A percentile compares a stretch with the other conserved stretches of the same genome.
Evolutionary conservation across 352 stramenopile genomes (phyloP).

Genomic region (Phytophthora capsici): DNA sequence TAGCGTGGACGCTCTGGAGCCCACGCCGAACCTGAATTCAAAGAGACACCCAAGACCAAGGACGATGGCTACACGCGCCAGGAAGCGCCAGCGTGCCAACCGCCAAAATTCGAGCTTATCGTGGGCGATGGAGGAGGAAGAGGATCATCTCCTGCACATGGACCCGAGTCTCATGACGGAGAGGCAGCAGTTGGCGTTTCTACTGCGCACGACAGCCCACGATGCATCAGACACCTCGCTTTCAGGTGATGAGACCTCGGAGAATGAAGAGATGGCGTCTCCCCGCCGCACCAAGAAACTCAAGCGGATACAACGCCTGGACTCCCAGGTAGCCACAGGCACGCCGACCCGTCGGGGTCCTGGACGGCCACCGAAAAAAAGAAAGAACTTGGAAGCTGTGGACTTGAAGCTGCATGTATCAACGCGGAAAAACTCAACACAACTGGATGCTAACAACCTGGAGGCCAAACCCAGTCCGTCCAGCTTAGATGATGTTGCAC

Average conservation of each 20-base stretch:
- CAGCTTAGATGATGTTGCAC: slow-evolving; percentile 55
- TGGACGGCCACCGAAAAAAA: slow-evolving; percentile 34
- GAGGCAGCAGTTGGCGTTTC: slow-evolving; percentile 79
- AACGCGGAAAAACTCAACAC: slow-evolving; percentile 2
- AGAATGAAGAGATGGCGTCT: slow-evolving; percentile 25
- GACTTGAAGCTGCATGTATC: slow-evolving; percentile 15
- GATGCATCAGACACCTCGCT: slow-evolving; percentile 43
- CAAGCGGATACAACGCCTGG: slow-evolving; percentile 11
- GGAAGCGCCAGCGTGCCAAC: slow-evolving; percentile 27
- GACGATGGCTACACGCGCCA: slow-evolving; percentile 26
- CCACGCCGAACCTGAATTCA: slow-evolving; percentile 8
- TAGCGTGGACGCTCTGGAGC: slow-evolving; percentile 13
- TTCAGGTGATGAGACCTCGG: slow-evolving; percentile 38
- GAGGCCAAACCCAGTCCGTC: slow-evolving; percentile 45
- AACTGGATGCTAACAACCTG: background rate
- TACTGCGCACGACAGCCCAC: slow-evolving; percentile 71
- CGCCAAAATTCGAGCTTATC: slow-evolving; percentile 1
- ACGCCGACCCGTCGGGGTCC: slow-evolving; percentile 22
- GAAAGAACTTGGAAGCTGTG: slow-evolving; percentile 20
- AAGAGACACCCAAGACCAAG: slow-evolving; percentile 11
- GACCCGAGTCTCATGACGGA: slow-evolving; percentile 83
- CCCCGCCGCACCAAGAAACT: slow-evolving; percentile 23
- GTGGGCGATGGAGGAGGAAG: slow-evolving; percentile 23
- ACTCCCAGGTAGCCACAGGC: background rate
- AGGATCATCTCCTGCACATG: slow-evolving; percentile 36